phyloP scores from a whole-genome alignment of 192 early-diverging fungal genomes.

The Mortierella hygrophila region DNA sequence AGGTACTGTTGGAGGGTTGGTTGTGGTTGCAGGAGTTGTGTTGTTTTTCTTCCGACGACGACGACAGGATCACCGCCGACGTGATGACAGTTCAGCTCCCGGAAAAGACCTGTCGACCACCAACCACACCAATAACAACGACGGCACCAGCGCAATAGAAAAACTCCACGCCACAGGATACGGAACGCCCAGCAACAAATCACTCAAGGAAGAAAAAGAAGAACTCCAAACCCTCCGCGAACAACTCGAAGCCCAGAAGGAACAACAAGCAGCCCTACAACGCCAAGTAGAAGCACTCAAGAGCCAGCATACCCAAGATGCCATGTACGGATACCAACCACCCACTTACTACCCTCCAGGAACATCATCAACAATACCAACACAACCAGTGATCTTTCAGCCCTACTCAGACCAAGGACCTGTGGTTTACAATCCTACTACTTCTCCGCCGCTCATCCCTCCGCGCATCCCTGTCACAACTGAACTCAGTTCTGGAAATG shows the following conservation, averaged over 20 bases:
- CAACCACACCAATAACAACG: neutral
- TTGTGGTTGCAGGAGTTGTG: slow-evolving; percentile 7
- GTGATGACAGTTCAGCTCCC: neutral
- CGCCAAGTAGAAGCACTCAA: slow-evolving; percentile 5
- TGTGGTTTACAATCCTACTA: neutral
- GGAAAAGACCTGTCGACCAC: neutral
- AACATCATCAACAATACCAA: neutral
- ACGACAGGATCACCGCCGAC: neutral
- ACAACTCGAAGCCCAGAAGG: slow-evolving; percentile 17
- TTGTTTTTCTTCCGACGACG: slow-evolving; percentile 15
- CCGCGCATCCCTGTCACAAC: neutral
- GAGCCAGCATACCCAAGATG: slow-evolving; percentile 15
- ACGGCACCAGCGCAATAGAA: neutral
- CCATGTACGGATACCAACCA: slow-evolving; percentile 16
- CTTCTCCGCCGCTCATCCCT: neutral
- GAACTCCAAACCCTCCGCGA: slow-evolving; percentile 8
- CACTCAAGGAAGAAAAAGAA: neutral
- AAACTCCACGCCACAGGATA: neutral
- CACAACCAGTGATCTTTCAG: neutral
- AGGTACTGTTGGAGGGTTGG: slow-evolving; percentile 32
- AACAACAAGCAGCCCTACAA: slow-evolving; percentile 11
- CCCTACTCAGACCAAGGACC: neutral
- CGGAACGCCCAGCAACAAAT: neutral
- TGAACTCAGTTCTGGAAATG: too few relatives aligned
- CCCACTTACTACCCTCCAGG: slow-evolving; percentile 11